Evolutionary conservation across 1,284 basidiomycete genomes (phyloP).

Genomic region (Abortiporus biennis): DNA sequence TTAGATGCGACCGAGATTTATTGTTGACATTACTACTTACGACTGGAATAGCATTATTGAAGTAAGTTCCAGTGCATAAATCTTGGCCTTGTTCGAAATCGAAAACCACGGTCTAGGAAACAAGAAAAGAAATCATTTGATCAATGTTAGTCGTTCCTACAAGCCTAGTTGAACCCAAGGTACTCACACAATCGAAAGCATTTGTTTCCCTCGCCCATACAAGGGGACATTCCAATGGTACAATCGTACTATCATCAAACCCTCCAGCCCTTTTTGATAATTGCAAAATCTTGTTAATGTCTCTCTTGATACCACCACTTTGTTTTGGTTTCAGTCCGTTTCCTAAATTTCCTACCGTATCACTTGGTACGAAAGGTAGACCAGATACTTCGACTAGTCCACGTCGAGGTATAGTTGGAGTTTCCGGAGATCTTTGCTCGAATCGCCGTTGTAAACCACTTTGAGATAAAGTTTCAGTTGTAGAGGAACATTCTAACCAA

Average conservation of each 20-base stretch:
- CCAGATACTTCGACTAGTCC: too few relatives aligned
- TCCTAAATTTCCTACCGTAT: too few relatives aligned
- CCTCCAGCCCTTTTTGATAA: too few relatives aligned
- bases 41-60: slow-evolving; percentile 11
- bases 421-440: slow-evolving; percentile 3
- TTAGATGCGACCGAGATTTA: neutral
- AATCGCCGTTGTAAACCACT: slow-evolving; percentile 1
- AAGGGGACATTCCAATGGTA: slow-evolving; percentile 10
- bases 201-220: slow-evolving; percentile 12
- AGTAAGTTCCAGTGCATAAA: slow-evolving; percentile 11
- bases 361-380: too few relatives aligned
- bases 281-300: too few relatives aligned
- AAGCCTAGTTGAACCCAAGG: too few relatives aligned
- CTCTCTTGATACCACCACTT: too few relatives aligned
- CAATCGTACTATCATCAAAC: too few relatives aligned
- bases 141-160: neutral
- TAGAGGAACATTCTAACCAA: slow-evolving; percentile 10
- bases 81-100: slow-evolving; percentile 6
- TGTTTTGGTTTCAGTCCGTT: too few relatives aligned
- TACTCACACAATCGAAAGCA: slow-evolving; percentile 11
- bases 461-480: slow-evolving; percentile 9
- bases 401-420: too few relatives aligned
- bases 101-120: slow-evolving; percentile 8
- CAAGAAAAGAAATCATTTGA: neutral
- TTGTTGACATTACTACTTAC: slow-evolving; percentile 5